A percentile compares a stretch with the other conserved stretches of the same genome.
phyloP scores from a whole-genome alignment of 768 basidiomycete species.

The Rhodotorula babjevae region DNA sequence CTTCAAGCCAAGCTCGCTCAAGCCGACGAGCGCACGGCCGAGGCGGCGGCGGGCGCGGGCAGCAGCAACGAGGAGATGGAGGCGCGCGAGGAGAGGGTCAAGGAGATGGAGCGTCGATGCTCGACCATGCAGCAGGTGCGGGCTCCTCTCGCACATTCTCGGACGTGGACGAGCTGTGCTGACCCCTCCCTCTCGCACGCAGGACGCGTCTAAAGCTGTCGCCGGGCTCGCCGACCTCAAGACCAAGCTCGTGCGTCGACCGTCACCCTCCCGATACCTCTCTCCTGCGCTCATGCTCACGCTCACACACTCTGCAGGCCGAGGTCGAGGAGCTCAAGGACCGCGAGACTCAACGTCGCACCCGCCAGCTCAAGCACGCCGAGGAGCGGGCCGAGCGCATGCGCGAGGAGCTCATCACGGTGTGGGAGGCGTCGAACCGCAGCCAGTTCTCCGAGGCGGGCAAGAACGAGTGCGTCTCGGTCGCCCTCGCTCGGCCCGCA shows the following conservation, averaged over 20 bases:
- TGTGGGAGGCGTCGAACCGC: slow-evolving; percentile 1
- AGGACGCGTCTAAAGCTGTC: neutral
- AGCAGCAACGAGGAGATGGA: neutral
- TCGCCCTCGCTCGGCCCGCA: no score
- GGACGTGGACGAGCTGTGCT: no score
- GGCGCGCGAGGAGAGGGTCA: neutral
- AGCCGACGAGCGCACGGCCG: neutral
- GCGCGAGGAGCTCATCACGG: neutral
- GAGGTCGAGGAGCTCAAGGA: neutral
- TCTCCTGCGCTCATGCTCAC: neutral
- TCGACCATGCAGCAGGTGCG: neutral
- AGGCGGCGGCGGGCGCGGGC: neutral
- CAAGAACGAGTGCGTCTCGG: neutral
- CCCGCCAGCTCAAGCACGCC: slow-evolving; percentile 1
- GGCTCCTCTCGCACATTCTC: no score
- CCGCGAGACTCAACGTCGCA: neutral
- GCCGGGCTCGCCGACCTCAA: neutral
- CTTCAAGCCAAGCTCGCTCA: neutral
- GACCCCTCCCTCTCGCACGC: neutral
- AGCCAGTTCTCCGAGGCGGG: neutral
- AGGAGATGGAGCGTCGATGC: neutral
- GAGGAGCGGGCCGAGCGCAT: slow-evolving; percentile 4
- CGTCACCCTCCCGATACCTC: no score
- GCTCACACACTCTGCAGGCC: neutral
- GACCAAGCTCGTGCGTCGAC: neutral